Evolutionary conservation across 2,329 filamentous ascomycete species (phyloP).

Genomic region (Mycogone perniciosa): DNA sequence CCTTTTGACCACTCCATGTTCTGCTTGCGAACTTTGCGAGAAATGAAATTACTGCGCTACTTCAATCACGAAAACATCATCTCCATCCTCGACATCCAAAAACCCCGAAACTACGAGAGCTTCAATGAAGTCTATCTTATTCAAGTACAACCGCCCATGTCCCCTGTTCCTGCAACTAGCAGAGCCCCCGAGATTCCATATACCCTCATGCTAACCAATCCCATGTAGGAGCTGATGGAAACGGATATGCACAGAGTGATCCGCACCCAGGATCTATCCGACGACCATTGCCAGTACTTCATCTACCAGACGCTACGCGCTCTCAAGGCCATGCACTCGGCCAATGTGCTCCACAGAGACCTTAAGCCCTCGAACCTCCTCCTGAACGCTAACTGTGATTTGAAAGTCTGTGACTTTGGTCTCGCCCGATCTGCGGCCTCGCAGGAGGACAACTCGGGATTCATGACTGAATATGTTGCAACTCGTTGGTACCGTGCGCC

Average conservation of each 20-base stretch:
- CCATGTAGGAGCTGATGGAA: slow-evolving; percentile 85
- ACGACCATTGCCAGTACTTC: slow-evolving; percentile 99
- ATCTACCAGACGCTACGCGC: slow-evolving; percentile 98
- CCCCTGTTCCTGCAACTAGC: not conserved
- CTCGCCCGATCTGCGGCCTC: slow-evolving; percentile 92
- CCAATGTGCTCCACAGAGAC: slow-evolving; percentile 94
- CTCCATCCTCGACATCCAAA: slow-evolving; percentile 97
- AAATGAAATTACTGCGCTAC: slow-evolving; percentile 98
- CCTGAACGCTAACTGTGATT: slow-evolving; percentile 95
- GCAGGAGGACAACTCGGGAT: slow-evolving; percentile 98
- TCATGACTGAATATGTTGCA: slow-evolving; percentile 99
- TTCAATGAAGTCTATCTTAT: slow-evolving; percentile 99
- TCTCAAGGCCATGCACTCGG: slow-evolving; percentile 98
- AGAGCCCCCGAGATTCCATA: not conserved
- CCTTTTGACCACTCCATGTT: slow-evolving; percentile 99
- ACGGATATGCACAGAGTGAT: slow-evolving; percentile 99
- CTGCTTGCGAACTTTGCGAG: slow-evolving; percentile 88
- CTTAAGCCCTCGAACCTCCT: slow-evolving; percentile 96
- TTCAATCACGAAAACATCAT: slow-evolving; percentile 99
- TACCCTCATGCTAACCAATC: not conserved
- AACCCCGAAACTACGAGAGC: slow-evolving; percentile 88
- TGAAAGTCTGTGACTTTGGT: slow-evolving; percentile 98
- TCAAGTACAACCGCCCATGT: slow-evolving; percentile 56
- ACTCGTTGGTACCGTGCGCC: slow-evolving; percentile 98
- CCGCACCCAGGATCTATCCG: slow-evolving; percentile 94